Base-by-base conservation (phyloP, 805 yeast genomes). In the Torulaspora indica region DNA sequence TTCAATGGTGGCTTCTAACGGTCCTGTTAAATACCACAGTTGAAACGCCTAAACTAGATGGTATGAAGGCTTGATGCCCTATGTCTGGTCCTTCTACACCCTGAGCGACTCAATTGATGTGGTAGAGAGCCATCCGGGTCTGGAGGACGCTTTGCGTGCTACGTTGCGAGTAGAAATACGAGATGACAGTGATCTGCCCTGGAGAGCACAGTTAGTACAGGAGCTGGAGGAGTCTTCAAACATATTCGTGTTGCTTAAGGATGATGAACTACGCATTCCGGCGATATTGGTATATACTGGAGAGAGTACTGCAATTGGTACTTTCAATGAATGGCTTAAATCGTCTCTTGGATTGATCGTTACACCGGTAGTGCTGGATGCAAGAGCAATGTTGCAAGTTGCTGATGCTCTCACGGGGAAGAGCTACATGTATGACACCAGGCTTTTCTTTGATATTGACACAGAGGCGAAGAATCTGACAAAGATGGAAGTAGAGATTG, bases 271-370 rank as follows among this genome's bases (percentile, higher is more conserved):
- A 41, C 18, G 42, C 42, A 17, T 43, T 40, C 58, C 44, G 51
- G 56, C 43, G 34, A 48, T 45, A 35, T 45, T 32, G 39, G 37
- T 33, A 34, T 61, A 41, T 23, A 24, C 45, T 12, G 57, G 57
- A 2, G 42, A 48, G 9, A 34, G 44, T 12, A 32, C 39, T 5
- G 31, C 35, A 6, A 29, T 28, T 14, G 43, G 43, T 12, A 22
- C 22, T 8, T 18, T 64, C 17, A 32, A 57, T 1, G 55, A 60
- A 6, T 64, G 68, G 68, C 43, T 67, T 9, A 59, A 56, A 38
- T 46, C 53, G 2, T 54, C 53, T 9, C 43, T 45, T 8, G 66
- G 68, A 13, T 41, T 55, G 4, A 38, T 63, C 4, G 38, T 58
- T 5, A 54, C 58, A 42, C 55, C 62, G 0, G 17, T 66, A 15